Evolutionary conservation across 2,329 filamentous ascomycete genomes (phyloP).

Genomic region (Aspergillus aculeatus): DNA sequence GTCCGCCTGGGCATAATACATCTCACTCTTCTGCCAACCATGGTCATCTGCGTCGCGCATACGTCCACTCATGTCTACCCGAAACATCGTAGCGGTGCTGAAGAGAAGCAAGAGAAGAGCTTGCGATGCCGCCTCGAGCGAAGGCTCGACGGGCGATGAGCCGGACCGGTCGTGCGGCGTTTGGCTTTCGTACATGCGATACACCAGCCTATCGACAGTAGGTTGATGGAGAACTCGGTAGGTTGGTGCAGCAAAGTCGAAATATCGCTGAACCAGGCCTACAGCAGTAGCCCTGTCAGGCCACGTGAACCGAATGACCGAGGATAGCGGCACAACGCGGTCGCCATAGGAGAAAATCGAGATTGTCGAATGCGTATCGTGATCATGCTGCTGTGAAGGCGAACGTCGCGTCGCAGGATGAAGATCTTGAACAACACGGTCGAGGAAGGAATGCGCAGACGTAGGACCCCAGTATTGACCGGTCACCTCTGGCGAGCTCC

Average conservation of each 20-base stretch:
- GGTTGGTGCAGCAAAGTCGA: constrained; percentile 26
- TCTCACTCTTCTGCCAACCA: constrained; percentile 21
- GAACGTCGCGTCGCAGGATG: constrained; percentile 2
- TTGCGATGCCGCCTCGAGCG: constrained; percentile 7
- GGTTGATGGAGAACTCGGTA: constrained; percentile 25
- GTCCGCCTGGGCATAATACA: constrained; percentile 22
- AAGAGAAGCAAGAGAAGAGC: constrained; percentile 22
- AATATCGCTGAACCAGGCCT: constrained; percentile 21
- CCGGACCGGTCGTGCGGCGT: background rate
- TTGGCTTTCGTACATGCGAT: constrained; percentile 13
- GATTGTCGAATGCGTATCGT: background rate
- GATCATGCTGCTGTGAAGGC: no score
- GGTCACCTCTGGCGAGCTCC: constrained; percentile 11
- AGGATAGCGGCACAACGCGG: constrained; percentile 14
- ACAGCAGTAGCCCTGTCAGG: constrained; percentile 13
- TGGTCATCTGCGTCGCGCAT: constrained; percentile 14
- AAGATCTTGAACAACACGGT: constrained; percentile 19
- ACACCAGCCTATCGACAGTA: constrained; percentile 17
- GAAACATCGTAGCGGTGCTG: constrained; percentile 21
- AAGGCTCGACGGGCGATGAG: background rate
- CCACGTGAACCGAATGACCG: constrained; percentile 18
- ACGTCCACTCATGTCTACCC: constrained; percentile 11
- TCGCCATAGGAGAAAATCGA: constrained; percentile 25
- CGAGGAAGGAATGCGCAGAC: constrained; percentile 26
- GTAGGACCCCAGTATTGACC: constrained; percentile 26